phyloP scores from a whole-genome alignment of 306 rosid species.

The Cicer judaicum region DNA sequence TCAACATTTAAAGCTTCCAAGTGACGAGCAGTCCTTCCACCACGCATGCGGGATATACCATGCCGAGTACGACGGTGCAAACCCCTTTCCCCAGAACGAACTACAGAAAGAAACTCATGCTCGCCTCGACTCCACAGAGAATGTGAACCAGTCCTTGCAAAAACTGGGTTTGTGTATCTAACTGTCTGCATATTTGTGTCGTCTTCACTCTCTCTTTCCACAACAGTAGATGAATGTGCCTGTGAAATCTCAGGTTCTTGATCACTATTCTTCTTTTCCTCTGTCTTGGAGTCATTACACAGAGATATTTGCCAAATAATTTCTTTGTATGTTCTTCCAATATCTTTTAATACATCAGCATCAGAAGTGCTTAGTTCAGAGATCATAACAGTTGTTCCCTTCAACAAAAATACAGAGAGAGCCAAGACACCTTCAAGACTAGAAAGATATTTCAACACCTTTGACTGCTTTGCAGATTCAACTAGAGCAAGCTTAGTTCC shows the following conservation, averaged over 20 bases:
- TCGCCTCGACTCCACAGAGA: constrained; percentile 83
- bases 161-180: constrained; percentile 86
- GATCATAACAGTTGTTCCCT: constrained; percentile 82
- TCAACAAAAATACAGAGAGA: constrained; percentile 77
- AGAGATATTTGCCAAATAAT: constrained; percentile 90
- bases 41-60: constrained; percentile 81
- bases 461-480: constrained; percentile 70
- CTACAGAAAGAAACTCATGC: constrained; percentile 88
- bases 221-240: constrained; percentile 63
- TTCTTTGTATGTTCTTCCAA: constrained; percentile 84
- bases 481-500: constrained; percentile 78
- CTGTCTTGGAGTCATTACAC: constrained; percentile 78
- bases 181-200: constrained; percentile 79
- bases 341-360: constrained; percentile 85
- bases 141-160: constrained; percentile 79
- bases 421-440: constrained; percentile 82
- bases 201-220: constrained; percentile 94
- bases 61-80: constrained; percentile 90
- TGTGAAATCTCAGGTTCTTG: constrained; percentile 77
- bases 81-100: constrained; percentile 79
- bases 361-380: constrained; percentile 80
- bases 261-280: constrained; percentile 75
- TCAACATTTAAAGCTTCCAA: constrained; percentile 78
- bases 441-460: constrained; percentile 73
- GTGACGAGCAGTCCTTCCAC: constrained; percentile 88